Base-by-base conservation (phyloP, 371 early-diverging fungal genomes). In the Syncephalastrum sp. region DNA sequence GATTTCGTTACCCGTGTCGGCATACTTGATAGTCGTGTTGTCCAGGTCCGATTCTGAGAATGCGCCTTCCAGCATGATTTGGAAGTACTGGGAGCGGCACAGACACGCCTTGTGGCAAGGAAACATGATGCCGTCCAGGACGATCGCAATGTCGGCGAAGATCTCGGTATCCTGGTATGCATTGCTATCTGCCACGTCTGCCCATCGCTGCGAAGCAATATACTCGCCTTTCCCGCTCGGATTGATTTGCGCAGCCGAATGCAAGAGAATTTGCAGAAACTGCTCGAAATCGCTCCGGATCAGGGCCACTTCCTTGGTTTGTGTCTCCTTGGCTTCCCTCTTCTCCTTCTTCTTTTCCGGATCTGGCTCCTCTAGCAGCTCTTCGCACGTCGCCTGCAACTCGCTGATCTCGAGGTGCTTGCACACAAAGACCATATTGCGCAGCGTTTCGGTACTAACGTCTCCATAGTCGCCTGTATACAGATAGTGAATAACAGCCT, bases 71-170 rank as follows among this genome's bases (percentile, higher is more conserved):
- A 76, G 46, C 63, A 76, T 67, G 23, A 54, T 59, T 23, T 66
- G 59, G n/a, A 76, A 76, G 33, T 67, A 73, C 33, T 72, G 67
- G 10, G 64, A 65, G 3, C 76, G 74, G 33, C 60, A 64, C 16
- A 76, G 25, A 25, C 53, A 60, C 4, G 69, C 68, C 44, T 64
- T 73, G 47, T 76, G 76, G 21, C 69, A 68, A 3, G 63, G 67
- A 43, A 73, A 68, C 6, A 68, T 13, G 14, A 60, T 47, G 19
- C 68, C 42, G n/a, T 73, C 63, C 10, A 76, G 38, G 15, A 52
- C 41, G 7, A 76, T 60, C 15, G 56, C 70, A 53, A 69, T 61
- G 50, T 76, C 76, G 1, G 69, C 59, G 57, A 73, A 68, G 0
- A 59, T 50, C 27, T 14, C 21, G 7, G 5, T n/a, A 52, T 17